phyloP scores from a whole-genome alignment of 768 basidiomycete species.

The Amanita pallidorosea region DNA sequence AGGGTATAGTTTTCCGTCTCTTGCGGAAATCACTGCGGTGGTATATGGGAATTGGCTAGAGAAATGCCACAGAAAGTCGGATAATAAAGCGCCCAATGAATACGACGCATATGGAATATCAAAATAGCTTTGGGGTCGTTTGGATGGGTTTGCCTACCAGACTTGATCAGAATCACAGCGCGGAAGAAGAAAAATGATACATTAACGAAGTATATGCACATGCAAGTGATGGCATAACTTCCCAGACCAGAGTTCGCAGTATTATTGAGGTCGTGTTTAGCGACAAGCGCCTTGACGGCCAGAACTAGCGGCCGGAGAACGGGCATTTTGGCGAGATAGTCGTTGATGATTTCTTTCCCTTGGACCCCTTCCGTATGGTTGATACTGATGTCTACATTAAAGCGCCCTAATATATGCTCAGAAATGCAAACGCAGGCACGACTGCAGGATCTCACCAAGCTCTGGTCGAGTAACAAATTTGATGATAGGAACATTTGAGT shows the following conservation, averaged over 20 bases:
- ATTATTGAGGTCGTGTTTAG: conserved; percentile 48
- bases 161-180: not conserved
- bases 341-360: conserved; percentile 37
- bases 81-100: conserved; percentile 46
- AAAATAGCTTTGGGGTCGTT: conserved; percentile 35
- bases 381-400: conserved; percentile 57
- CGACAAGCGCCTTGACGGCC: conserved; percentile 51
- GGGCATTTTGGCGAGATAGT: conserved; percentile 42
- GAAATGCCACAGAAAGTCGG: conserved; percentile 61
- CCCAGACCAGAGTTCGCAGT: conserved; percentile 53
- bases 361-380: conserved; percentile 49
- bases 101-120: conserved; percentile 35
- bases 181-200: conserved; percentile 20
- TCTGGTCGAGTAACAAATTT: conserved; percentile 38
- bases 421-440: not conserved
- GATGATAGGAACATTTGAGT: conserved; percentile 48
- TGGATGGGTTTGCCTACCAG: conserved; percentile 46
- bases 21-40: conserved; percentile 28
- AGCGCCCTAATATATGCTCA: conserved; percentile 27
- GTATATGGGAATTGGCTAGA: conserved; percentile 33
- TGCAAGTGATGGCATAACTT: conserved; percentile 53
- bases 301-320: conserved; percentile 51
- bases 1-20: conserved; percentile 20
- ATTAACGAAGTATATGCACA: conserved; percentile 63
- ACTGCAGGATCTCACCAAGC: conserved; percentile 19